phyloP scores from a whole-genome alignment of 1,284 basidiomycete genomes.

The Trametes pubescens region DNA sequence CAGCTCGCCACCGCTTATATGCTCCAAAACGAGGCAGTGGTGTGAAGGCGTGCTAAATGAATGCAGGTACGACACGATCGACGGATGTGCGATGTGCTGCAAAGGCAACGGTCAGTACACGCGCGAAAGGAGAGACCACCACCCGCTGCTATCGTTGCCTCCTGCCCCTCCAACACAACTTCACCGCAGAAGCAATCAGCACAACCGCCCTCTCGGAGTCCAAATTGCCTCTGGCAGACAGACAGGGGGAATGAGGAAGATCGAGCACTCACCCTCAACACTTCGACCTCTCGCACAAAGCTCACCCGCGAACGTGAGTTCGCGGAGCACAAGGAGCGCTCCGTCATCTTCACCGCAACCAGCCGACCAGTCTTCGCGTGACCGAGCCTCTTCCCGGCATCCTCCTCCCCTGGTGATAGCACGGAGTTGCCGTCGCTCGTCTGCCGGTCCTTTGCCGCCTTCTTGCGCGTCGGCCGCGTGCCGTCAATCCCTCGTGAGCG shows the following conservation, averaged over 20 bases:
- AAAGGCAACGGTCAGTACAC: slow-evolving; percentile 28
- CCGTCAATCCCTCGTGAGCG: slow-evolving; percentile 36
- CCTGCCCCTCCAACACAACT: neutral
- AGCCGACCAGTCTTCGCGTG: slow-evolving; percentile 47
- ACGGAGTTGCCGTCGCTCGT: slow-evolving; percentile 27
- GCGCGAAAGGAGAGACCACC: slow-evolving; percentile 11
- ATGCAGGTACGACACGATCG: slow-evolving; percentile 76
- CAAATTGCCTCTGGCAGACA: neutral
- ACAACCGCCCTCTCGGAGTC: slow-evolving; percentile 1
- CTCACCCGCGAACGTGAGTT: slow-evolving; percentile 82
- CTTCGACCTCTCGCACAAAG: slow-evolving; percentile 89
- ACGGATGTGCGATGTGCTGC: slow-evolving; percentile 86
- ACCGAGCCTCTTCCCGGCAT: slow-evolving; percentile 6
- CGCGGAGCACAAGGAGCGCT: slow-evolving; percentile 59
- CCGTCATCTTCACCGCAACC: slow-evolving; percentile 89
- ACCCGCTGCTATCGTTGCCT: neutral
- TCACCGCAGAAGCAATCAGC: slow-evolving; percentile 19
- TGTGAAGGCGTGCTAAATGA: slow-evolving; percentile 80
- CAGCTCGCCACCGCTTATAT: slow-evolving; percentile 84
- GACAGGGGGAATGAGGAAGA: slow-evolving; percentile 15
- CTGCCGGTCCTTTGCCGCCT: slow-evolving; percentile 27
- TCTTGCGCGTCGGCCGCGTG: slow-evolving; percentile 32
- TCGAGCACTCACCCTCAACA: slow-evolving; percentile 65
- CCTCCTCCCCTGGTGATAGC: slow-evolving; percentile 24
- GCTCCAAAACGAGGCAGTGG: slow-evolving; percentile 86